These are phyloP conservation scores for Saccharomyces hybrid DNA, from an alignment of 1,139 yeast genomes.

Conservation along the genomic window DNA sequence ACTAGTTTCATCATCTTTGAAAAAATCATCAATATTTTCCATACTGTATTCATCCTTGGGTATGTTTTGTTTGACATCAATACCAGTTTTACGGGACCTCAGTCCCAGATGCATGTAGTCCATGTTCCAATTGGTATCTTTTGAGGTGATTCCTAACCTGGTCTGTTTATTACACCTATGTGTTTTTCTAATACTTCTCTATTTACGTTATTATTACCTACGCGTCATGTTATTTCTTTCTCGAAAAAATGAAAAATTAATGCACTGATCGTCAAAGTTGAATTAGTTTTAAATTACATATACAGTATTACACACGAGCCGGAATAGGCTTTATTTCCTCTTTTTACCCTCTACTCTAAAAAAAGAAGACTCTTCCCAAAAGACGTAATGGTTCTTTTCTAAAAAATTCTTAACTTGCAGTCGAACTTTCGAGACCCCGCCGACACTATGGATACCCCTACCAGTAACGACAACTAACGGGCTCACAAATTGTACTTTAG, in stretches of 20 bases:
- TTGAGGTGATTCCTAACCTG: background rate
- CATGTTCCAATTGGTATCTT: conserved; percentile 13
- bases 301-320: background rate
- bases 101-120: conserved; percentile 48
- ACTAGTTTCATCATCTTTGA: conserved; percentile 39
- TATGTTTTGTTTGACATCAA: conserved; percentile 44
- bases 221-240: background rate
- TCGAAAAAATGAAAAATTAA: background rate
- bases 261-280: background rate
- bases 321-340: background rate
- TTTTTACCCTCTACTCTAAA: conserved; percentile 39
- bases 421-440: conserved; percentile 43
- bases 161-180: background rate
- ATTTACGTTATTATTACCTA: background rate
- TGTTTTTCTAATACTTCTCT: background rate
- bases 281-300: background rate
- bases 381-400: conserved; percentile 33
- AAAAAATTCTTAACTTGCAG: conserved; percentile 36
- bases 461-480: conserved; percentile 48
- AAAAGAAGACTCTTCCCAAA: conserved; percentile 40
- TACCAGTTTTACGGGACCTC: conserved; percentile 54
- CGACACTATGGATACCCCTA: conserved; percentile 52
- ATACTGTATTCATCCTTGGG: conserved; percentile 60
- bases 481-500: conserved; percentile 29
- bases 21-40: conserved; percentile 77